Evolutionary conservation across 176 grass and related monocot genomes (phyloP), one percentile per base, ranked within the genome.

Genomic region (Zea mays): DNA sequence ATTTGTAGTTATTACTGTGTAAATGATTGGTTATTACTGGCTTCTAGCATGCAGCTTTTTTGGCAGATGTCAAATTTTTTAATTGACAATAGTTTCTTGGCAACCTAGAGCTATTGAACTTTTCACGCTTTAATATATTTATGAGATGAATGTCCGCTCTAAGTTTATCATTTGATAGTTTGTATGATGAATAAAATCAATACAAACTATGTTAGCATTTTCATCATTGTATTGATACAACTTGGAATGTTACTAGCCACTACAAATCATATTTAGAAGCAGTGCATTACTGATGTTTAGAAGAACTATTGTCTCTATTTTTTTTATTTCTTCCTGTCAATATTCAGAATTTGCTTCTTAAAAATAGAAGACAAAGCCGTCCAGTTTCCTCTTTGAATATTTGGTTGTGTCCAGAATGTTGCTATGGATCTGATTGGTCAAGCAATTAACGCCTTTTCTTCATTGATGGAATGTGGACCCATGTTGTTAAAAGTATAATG

Each of bases 261-360:
- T 37, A 13, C n/a, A 27, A 4, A 10, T 69, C 7, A 79, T 45
- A 34, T 68, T 79, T 49, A 77, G 8, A 64, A 79, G 13, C 20
- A 45, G 5, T 79, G 49, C 13, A 33, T 21, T 79, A 16, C 3
- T 79, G 38, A 51, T 3, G 20, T 80, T 50, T 46, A 34, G 36
- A 58, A 61, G 73, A 79, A 56, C 8, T 68, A 13, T 44, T 56
- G 8, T 48, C 46, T 12, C 2, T 13, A 41, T 65, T 65, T 41
- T 41, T 21, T 66, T 38, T 66, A 51, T 66, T 47, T 52, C 15
- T 52, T 38, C 38, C 40, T 68, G 13, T 79, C 20, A 45, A 6
- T 58, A 58, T 58, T 10, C 50, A 35, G 15, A 17, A 7, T 57
- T 39, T 35, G 39, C 20, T 69, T 20, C 51, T 46, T 69, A 33